Base-by-base conservation (phyloP, 129 eudicot genomes). In the Tanacetum coccineum region DNA sequence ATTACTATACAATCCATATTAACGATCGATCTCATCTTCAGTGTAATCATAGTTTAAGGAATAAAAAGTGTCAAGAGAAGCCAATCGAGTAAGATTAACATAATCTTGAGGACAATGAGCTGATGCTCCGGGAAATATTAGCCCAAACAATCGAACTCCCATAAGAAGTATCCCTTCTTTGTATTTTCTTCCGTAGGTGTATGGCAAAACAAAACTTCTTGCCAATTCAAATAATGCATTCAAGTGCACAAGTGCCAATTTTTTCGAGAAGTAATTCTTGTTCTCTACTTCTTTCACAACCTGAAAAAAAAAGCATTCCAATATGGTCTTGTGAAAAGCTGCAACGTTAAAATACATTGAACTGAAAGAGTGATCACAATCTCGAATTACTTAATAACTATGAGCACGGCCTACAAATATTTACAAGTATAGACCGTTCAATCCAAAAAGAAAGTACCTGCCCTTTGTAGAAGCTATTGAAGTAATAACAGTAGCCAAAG, bases 401-500 rank as follows among this genome's bases (percentile, higher is more conserved):
- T 36, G 42, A 36, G 42, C 9, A 36, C 42, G 9, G 9, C 1
- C 42, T 9, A 36, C 42, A 36, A 6, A 36, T 36, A 6, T 36
- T 9, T 9, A 6, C 42, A 36, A 36, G 42, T 36, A 36, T 36
- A 36, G 42, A 6, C 1, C 6, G 42, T 36, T 36, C 6, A 36
- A 36, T 36, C 42, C 5, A 12, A 13, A 46, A 15, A 13, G 6
- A 42, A 3, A 15, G 48, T 42, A 86, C 86, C 66, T 74, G 12
- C 6, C 73, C 82, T 2, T 22, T 4, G 67, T 87, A 83, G 45
- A 72, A 59, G 82, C 80, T 70, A 26, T 87, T 55, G 74, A 59
- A 83, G 77, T 79, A 66, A 12, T 81, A 20, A 53, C 89, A 87
- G 3, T 53, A 19, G 54, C 87, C 89, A 81, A 81, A 87, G 64